Evolutionary conservation across 1,284 basidiomycete species (phyloP), one percentile per base, ranked within the genome.

Genomic region (Sphaerobolus stellatus): DNA sequence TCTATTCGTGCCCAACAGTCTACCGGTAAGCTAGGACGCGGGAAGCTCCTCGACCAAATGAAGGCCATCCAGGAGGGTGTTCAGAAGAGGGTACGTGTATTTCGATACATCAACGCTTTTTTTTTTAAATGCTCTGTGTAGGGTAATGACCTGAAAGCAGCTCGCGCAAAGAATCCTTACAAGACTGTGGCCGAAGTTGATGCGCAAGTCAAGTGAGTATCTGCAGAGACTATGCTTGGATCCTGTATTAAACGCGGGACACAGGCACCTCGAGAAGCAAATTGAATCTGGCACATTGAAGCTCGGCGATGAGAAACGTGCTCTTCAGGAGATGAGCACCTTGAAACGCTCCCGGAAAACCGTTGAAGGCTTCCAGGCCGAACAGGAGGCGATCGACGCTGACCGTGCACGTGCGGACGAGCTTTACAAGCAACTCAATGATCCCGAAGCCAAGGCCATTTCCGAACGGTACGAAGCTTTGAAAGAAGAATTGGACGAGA

Each of bases 231-330:
- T 25, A 30, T 33, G 38, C 50, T 49, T 22, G 20, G n/a, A 40
- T 29, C 27, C 55, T 50, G 53, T 20, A 45, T 60, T 45, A 30
- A 60, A 47, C 11, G 33, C 8, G 31, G 16, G 55, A 48, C 29
- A n/a, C 64, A 95, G 92, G 63, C 78, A 85, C 60, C 78, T 94
- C 64, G 91, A 95, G 59, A 88, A 81, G 64, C 90, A 94, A 68
- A 87, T 99, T 57, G 96, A 98, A 67, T 90, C 91, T 8, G 97
- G 96, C 22, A 84, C 69, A 59, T 81, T 99, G 82, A 98, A 94
- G 71, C 81, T 99, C 54, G 94, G 90, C 34, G 96, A 98, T 54
- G 97, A 99, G 75, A 98, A 98, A 74, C 88, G 92, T 61, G 92
- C 95, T 5, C 79, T 99, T 20, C 81, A 84, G 62, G 96, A 99